A percentile compares a stretch with the other conserved stretches of the same genome.
Conservation (phyloP, 139 green algal species). For the Tetradesmus obliquus region DNA sequence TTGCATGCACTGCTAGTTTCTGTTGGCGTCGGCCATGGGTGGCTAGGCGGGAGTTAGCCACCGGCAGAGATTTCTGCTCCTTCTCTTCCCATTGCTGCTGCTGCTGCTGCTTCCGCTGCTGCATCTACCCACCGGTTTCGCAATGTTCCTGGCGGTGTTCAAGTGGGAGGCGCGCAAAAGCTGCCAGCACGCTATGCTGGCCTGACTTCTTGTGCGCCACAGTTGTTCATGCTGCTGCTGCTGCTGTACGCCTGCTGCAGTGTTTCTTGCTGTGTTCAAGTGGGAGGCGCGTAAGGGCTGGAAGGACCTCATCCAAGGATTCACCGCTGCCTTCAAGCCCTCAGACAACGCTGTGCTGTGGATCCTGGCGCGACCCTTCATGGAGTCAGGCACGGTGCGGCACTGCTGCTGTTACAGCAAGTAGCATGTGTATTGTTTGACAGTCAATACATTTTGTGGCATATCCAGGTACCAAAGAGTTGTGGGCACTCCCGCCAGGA, state of each 20-base stretch:
- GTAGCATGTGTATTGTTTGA: neutral
- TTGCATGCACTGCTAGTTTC: too few species aligned
- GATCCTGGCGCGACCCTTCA: slow-evolving; percentile 46
- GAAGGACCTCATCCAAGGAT: slow-evolving; percentile 47
- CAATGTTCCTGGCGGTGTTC: slow-evolving; percentile 59
- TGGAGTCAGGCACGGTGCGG: neutral
- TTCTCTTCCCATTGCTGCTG: neutral
- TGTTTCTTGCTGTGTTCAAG: slow-evolving; percentile 62
- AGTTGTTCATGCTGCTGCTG: neutral
- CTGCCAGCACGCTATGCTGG: slow-evolving; percentile 45
- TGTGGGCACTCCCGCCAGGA: too few species aligned
- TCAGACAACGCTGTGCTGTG: slow-evolving; percentile 45
- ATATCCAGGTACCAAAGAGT: too few species aligned
- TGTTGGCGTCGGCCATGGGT: too few species aligned
- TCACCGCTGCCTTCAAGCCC: slow-evolving; percentile 31
- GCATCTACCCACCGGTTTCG: neutral
- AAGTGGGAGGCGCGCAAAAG: slow-evolving; percentile 56
- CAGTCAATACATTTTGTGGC: neutral
- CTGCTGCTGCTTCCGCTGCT: neutral
- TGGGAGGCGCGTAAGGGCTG: slow-evolving; percentile 57
- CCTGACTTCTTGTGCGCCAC: neutral
- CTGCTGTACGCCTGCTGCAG: slow-evolving; percentile 1
- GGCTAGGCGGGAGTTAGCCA: too few species aligned
- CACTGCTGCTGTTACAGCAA: neutral
- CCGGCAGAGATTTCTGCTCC: neutral